Percentiles rank a stretch among this genome's conserved stretches.
Conservation (phyloP, 495 filamentous ascomycete species). For the Penicillium fimorum region DNA sequence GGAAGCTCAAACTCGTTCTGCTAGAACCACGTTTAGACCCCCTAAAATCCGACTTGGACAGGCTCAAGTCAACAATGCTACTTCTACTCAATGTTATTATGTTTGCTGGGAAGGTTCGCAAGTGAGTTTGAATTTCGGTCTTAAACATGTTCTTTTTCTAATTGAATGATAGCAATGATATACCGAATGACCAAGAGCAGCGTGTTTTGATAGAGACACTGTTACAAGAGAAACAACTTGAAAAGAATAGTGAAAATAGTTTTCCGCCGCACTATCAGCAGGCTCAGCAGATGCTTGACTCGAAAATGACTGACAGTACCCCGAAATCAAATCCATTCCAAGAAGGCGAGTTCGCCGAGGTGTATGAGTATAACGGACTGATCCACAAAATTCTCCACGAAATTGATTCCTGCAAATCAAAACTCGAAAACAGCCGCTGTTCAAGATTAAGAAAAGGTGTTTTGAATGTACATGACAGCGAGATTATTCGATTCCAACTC, state of each 20-base stretch:
- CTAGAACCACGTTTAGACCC: constrained; percentile 27
- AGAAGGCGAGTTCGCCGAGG: neutral
- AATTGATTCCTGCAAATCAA: constrained; percentile 13
- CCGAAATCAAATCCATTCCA: too few relatives aligned
- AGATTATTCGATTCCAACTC: constrained; percentile 14
- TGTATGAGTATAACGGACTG: constrained; percentile 11
- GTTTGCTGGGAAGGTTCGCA: constrained; percentile 30
- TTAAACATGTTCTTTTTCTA: neutral
- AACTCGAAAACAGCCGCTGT: constrained; percentile 10
- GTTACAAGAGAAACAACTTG: neutral
- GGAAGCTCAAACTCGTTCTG: constrained; percentile 22
- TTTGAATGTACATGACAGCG: constrained; percentile 11
- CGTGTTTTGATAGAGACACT: constrained; percentile 11
- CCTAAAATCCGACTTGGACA: constrained; percentile 31
- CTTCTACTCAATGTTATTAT: constrained; percentile 39
- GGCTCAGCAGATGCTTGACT: neutral
- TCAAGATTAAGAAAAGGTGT: constrained; percentile 15
- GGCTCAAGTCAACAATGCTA: constrained; percentile 36
- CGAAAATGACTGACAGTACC: neutral
- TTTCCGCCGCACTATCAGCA: neutral
- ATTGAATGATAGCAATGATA: constrained; percentile 8
- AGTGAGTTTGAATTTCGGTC: constrained; percentile 3
- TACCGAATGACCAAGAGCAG: constrained; percentile 11
- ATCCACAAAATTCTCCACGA: constrained; percentile 15
- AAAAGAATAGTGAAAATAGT: neutral